A percentile compares a stretch with the other conserved stretches of the same genome.
These are phyloP conservation scores for Otatea glauca DNA, from an alignment of 176 grass and related monocot species.

Conservation along the genomic window DNA sequence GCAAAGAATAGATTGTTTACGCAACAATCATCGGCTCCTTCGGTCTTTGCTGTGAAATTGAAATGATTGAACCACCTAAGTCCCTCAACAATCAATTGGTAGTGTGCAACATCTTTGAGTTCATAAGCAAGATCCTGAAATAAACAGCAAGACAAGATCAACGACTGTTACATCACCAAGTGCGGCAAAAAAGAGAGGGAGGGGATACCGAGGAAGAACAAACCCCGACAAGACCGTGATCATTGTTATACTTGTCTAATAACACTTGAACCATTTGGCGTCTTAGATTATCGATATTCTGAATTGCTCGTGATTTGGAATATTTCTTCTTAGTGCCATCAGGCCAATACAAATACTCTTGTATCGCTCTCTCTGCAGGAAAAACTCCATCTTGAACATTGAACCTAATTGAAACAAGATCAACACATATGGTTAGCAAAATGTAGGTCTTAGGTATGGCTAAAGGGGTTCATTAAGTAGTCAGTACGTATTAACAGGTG, in stretches of 20 bases:
- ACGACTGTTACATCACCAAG: neutral
- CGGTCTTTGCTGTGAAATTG: conserved; percentile 23
- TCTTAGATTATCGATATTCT: neutral
- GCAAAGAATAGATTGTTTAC: conserved; percentile 12
- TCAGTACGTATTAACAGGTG: no score
- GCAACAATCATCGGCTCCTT: neutral
- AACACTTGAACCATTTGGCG: neutral
- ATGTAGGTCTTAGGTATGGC: neutral
- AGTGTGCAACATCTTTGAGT: conserved; percentile 17
- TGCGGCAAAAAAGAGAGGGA: neutral
- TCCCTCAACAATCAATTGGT: neutral
- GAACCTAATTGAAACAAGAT: conserved; percentile 7
- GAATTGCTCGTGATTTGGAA: neutral
- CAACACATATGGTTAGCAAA: neutral
- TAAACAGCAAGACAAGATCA: neutral
- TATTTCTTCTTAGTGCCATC: conserved; percentile 12
- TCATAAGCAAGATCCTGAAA: conserved; percentile 25
- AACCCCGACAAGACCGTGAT: conserved; percentile 31
- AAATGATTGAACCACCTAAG: neutral
- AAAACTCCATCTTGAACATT: neutral
- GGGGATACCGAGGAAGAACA: neutral
- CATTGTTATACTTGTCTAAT: conserved; percentile 35
- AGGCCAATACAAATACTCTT: neutral
- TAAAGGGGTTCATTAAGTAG: no score
- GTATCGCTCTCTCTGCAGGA: neutral